phyloP scores from a whole-genome alignment of 768 basidiomycete genomes.

The Saitozyma sp. region DNA sequence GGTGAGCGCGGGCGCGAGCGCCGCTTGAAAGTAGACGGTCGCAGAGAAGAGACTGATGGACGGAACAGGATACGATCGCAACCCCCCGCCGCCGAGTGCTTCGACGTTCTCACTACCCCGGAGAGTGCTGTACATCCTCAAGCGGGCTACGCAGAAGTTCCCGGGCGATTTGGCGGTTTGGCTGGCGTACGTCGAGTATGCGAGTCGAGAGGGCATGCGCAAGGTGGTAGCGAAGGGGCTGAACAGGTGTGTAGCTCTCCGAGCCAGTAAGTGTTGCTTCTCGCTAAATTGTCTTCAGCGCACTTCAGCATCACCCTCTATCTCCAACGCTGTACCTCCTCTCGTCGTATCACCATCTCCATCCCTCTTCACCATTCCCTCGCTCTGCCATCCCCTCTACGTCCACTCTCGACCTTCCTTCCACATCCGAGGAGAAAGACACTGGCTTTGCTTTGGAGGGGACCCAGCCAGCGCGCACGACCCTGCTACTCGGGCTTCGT shows the following conservation, averaged over 20 bases:
- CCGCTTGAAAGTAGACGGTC: neutral
- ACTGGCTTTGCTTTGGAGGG: constrained; percentile 50
- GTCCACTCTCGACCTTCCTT: constrained; percentile 29
- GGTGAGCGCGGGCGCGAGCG: constrained; percentile 57
- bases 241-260: constrained; percentile 63
- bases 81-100: constrained; percentile 61
- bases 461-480: constrained; percentile 66
- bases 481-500: constrained; percentile 82
- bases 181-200: constrained; percentile 83
- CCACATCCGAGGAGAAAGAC: constrained; percentile 15
- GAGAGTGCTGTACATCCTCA: constrained; percentile 84
- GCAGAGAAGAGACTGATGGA: constrained; percentile 44
- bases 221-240: constrained; percentile 77
- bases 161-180: constrained; percentile 82
- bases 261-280: neutral
- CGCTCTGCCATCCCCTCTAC: constrained; percentile 36
- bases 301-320: constrained; percentile 81
- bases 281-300: constrained; percentile 56
- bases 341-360: constrained; percentile 78
- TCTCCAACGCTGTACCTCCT: constrained; percentile 76
- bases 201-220: constrained; percentile 74
- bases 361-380: constrained; percentile 64
- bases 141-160: constrained; percentile 84
- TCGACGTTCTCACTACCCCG: constrained; percentile 83
- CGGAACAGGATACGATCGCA: constrained; percentile 37